Percentiles rank a stretch among this genome's conserved stretches.
phyloP scores from a whole-genome alignment of 176 grass and related monocot species.

The Carex scoparia region DNA sequence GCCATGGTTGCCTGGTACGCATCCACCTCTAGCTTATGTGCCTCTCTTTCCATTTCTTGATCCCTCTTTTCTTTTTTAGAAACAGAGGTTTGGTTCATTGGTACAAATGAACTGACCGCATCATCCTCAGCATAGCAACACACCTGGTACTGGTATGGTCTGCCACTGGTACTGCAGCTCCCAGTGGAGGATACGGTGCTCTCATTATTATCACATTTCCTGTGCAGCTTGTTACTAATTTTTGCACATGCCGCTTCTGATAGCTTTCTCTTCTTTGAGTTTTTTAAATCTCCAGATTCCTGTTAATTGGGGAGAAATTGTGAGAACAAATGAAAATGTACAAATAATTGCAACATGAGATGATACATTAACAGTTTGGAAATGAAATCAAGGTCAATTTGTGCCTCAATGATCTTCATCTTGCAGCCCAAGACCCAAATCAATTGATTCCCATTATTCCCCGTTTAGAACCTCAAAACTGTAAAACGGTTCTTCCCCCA shows the following conservation, averaged over 20 bases:
- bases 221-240: neutral
- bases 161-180: constrained; percentile 29
- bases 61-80: constrained; percentile 22
- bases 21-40: constrained; percentile 49
- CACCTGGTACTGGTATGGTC: constrained; percentile 7
- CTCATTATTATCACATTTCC: neutral
- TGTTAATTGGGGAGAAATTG: neutral
- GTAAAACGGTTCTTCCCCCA: neutral
- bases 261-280: constrained; percentile 6
- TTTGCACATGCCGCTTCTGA: neutral
- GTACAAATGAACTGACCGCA: constrained; percentile 13
- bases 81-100: neutral
- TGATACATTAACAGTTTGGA: neutral
- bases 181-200: constrained; percentile 27
- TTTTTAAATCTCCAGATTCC: neutral
- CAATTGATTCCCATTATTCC: neutral
- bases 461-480: neutral
- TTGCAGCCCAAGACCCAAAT: neutral
- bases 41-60: constrained; percentile 9
- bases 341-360: neutral
- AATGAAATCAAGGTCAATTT: neutral
- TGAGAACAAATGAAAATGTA: neutral
- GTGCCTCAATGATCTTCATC: neutral
- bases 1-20: constrained; percentile 42
- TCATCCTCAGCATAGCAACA: constrained; percentile 3